Evolutionary conservation across 306 rosid genomes (phyloP).

Genomic region (Castanospermum australe): DNA sequence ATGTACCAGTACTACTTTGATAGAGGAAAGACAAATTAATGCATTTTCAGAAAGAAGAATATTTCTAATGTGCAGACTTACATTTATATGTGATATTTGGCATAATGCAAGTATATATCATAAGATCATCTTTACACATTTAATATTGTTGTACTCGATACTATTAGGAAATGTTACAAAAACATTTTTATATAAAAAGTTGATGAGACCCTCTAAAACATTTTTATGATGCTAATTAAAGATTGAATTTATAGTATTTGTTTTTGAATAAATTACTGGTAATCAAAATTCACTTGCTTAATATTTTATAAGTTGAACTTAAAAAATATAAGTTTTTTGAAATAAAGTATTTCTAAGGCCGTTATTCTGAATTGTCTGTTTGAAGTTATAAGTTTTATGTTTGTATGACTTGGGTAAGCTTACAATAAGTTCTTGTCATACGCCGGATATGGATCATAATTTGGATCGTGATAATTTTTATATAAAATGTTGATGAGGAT

Average conservation of each 20-base stretch:
- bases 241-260: too few relatives aligned
- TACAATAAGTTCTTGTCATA: constrained; percentile 26
- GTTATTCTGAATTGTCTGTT: too few relatives aligned
- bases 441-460: neutral
- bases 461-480: too few relatives aligned
- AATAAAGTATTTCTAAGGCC: too few relatives aligned
- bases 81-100: neutral
- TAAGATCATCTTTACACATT: neutral
- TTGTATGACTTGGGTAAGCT: too few relatives aligned
- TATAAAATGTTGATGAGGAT: neutral
- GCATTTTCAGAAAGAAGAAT: neutral
- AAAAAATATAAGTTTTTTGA: too few relatives aligned
- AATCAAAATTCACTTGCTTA: too few relatives aligned
- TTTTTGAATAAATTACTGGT: too few relatives aligned
- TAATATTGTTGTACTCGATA: neutral
- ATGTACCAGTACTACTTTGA: neutral
- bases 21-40: neutral
- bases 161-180: neutral
- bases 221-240: too few relatives aligned
- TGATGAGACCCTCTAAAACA: too few relatives aligned
- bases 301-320: too few relatives aligned
- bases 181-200: neutral
- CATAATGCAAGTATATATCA: neutral
- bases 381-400: too few relatives aligned
- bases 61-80: neutral